phyloP scores from a whole-genome alignment of 164 flowering plant genomes.

The Stephania cephalantha region DNA sequence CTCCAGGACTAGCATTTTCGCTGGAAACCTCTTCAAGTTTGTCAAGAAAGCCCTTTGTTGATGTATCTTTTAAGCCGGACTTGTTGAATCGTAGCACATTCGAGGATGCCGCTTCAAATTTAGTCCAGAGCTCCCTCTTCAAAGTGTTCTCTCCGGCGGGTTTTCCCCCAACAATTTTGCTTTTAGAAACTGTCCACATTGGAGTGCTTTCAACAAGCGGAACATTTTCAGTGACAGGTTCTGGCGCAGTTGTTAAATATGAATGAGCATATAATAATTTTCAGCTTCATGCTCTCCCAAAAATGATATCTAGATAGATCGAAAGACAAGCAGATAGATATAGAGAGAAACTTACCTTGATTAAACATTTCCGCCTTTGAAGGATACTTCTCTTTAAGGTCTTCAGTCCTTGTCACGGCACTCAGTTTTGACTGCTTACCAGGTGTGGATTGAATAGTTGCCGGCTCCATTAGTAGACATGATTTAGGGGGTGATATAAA shows the following conservation, averaged over 20 bases:
- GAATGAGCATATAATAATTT: too few species aligned
- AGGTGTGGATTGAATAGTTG: slow-evolving; percentile 15
- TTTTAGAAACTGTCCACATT: slow-evolving; percentile 44
- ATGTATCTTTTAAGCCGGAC: slow-evolving; percentile 20
- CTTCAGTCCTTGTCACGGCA: slow-evolving; percentile 9
- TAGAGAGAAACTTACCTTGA: slow-evolving; percentile 28
- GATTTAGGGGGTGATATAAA: slow-evolving; percentile 76
- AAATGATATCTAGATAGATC: neutral
- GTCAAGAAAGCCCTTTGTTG: slow-evolving; percentile 60
- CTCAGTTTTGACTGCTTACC: slow-evolving; percentile 8
- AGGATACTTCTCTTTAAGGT: slow-evolving; percentile 10
- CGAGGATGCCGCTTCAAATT: slow-evolving; percentile 72
- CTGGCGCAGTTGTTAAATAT: slow-evolving; percentile 21
- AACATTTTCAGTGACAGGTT: slow-evolving; percentile 14
- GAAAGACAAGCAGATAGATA: neutral
- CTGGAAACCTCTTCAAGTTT: slow-evolving; percentile 68
- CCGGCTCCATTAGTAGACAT: slow-evolving; percentile 67
- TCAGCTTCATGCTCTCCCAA: neutral
- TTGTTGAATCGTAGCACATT: slow-evolving; percentile 23
- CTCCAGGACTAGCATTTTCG: slow-evolving; percentile 6
- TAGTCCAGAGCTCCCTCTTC: slow-evolving; percentile 89
- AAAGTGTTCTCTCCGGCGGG: slow-evolving; percentile 89
- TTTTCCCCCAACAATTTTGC: slow-evolving; percentile 39
- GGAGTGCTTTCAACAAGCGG: slow-evolving; percentile 54
- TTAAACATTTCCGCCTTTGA: slow-evolving; percentile 11